A percentile compares a stretch with the other conserved stretches of the same genome.
Conservation (phyloP, 2,329 filamentous ascomycete species). For the Aplosporella prunicola region DNA sequence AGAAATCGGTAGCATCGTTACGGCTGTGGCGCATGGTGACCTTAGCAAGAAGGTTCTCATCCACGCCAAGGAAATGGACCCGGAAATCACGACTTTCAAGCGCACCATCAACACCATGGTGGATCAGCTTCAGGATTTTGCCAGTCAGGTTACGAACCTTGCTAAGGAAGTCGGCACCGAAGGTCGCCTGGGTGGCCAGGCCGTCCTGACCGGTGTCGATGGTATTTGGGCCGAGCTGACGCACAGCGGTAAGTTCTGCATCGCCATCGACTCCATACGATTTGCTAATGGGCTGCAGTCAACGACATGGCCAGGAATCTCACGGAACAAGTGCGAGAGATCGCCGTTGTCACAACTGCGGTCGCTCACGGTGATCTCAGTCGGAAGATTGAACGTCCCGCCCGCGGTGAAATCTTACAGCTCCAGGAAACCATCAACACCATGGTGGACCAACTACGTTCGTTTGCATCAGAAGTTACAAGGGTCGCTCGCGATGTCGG, state of each 20-base stretch:
- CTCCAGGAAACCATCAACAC: conserved; percentile 79
- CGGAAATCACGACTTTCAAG: conserved; percentile 96
- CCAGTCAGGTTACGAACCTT: conserved; percentile 88
- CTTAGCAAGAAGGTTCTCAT: conserved; percentile 95
- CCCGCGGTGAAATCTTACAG: conserved; percentile 86
- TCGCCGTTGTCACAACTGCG: conserved; percentile 90
- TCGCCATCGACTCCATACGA: conserved; percentile 16
- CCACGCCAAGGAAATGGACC: conserved; percentile 93
- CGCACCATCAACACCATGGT: conserved; percentile 99
- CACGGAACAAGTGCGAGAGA: conserved; percentile 94
- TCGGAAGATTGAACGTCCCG: conserved; percentile 91
- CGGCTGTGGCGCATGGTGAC: conserved; percentile 88
- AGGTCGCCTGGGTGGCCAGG: conserved; percentile 86
- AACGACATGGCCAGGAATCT: conserved; percentile 99
- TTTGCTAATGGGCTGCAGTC: conserved; percentile 43
- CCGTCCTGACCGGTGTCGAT: conserved; percentile 85
- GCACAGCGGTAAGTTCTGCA: conserved; percentile 37
- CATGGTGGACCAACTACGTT: conserved; percentile 59
- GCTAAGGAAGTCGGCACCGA: conserved; percentile 95
- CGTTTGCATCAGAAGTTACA: conserved; percentile 55
- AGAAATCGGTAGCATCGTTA: conserved; percentile 96
- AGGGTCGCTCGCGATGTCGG: conserved; percentile 56
- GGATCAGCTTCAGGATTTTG: conserved; percentile 93
- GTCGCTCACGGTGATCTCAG: conserved; percentile 90
- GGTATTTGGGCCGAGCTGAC: conserved; percentile 98